Evolutionary conservation across 495 filamentous ascomycete genomes (phyloP).

Genomic region (Corynascus novoguineensis): DNA sequence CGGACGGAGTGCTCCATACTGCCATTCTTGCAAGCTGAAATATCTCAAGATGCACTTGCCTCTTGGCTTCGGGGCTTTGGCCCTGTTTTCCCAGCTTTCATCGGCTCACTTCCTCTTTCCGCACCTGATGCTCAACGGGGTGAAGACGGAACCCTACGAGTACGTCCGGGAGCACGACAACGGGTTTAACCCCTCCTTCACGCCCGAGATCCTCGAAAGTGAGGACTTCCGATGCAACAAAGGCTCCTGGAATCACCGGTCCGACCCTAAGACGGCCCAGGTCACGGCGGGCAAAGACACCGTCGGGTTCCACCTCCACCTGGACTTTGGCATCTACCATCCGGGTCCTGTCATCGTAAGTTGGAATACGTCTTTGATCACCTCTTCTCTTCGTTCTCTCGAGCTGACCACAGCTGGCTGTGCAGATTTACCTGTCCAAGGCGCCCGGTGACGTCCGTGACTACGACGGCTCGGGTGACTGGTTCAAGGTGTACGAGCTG

Average conservation of each 20-base stretch:
- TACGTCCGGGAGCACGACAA: conserved; percentile 31
- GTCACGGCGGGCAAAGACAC: conserved; percentile 16
- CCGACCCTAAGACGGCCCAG: conserved; percentile 18
- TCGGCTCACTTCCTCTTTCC: conserved; percentile 23
- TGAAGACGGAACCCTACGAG: conserved; percentile 31
- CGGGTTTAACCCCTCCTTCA: conserved; percentile 38
- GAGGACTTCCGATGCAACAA: conserved; percentile 29
- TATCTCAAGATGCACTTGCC: conserved; percentile 1
- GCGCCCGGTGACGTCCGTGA: conserved; percentile 36
- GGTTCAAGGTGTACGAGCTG: conserved; percentile 45
- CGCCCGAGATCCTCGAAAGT: conserved; percentile 34
- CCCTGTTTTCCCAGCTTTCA: conserved; percentile 6
- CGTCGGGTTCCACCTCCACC: conserved; percentile 23
- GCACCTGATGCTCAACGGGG: conserved; percentile 25
- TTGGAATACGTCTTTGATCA: too few species aligned
- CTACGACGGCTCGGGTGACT: conserved; percentile 44
- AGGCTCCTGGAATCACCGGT: conserved; percentile 16
- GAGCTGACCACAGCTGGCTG: background rate
- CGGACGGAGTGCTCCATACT: background rate
- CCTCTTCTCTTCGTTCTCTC: background rate
- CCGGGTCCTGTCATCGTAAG: conserved; percentile 14
- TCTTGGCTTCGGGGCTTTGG: conserved; percentile 6
- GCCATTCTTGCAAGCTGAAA: background rate
- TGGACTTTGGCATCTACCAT: conserved; percentile 23
- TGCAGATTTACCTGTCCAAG: conserved; percentile 38